A percentile compares a stretch with the other conserved stretches of the same genome.
Evolutionary conservation across 768 basidiomycete genomes (phyloP).

Genomic region (Lactarius vividus): DNA sequence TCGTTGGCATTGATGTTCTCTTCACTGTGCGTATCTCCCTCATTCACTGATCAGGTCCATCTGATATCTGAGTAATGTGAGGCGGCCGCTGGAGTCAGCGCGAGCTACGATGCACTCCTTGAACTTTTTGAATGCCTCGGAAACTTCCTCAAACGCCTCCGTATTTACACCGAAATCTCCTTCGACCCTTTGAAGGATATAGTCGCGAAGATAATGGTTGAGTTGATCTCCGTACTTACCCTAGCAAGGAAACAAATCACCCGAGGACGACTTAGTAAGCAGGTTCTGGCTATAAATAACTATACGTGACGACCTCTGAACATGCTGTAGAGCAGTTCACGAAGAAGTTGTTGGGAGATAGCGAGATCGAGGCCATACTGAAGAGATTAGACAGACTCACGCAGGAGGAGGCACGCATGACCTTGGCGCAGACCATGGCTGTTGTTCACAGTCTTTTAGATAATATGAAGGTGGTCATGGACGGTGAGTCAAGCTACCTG

Average conservation of each 20-base stretch:
- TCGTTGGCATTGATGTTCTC: not conserved
- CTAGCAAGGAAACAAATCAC: slow-evolving; percentile 8
- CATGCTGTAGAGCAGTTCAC: slow-evolving; percentile 1
- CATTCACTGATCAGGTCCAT: no score
- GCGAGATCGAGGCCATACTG: not conserved
- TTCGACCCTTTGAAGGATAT: not conserved
- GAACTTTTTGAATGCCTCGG: not conserved
- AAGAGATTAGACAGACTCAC: slow-evolving; percentile 17
- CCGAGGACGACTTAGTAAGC: slow-evolving; percentile 10
- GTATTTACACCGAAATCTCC: not conserved
- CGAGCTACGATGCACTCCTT: slow-evolving; percentile 15
- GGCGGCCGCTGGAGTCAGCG: slow-evolving; percentile 5
- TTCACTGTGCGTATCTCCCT: not conserved
- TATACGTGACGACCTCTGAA: not conserved
- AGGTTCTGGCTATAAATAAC: not conserved
- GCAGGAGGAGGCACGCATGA: slow-evolving; percentile 7
- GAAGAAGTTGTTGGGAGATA: not conserved
- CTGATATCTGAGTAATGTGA: not conserved
- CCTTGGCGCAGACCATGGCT: slow-evolving; percentile 1
- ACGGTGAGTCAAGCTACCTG: not conserved
- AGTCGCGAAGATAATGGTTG: slow-evolving; percentile 8
- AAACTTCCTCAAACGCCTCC: slow-evolving; percentile 8
- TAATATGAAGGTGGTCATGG: slow-evolving; percentile 12
- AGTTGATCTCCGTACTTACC: slow-evolving; percentile 6
- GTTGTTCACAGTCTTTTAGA: slow-evolving; percentile 8